Evolutionary conservation across 2,329 filamentous ascomycete genomes (phyloP).

Genomic region (Dactylella cylindrospora): DNA sequence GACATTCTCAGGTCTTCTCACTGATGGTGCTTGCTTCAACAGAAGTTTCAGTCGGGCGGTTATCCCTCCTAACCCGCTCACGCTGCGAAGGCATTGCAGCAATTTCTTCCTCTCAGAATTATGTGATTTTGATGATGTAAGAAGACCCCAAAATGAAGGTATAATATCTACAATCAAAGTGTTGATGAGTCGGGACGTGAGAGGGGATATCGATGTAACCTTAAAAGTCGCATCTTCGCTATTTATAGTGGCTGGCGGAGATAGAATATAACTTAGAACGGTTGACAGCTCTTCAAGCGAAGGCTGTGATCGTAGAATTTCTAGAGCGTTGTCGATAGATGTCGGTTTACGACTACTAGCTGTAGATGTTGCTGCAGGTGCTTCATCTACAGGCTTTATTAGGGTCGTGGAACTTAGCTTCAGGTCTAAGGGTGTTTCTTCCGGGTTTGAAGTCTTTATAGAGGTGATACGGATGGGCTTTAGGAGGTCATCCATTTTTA

Average conservation of each 20-base stretch:
- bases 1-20: slow-evolving; percentile 27
- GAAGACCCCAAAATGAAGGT: slow-evolving; percentile 75
- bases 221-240: slow-evolving; percentile 18
- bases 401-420: slow-evolving; percentile 28
- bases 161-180: slow-evolving; percentile 71
- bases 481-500: slow-evolving; percentile 36
- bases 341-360: slow-evolving; percentile 18
- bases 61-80: slow-evolving; percentile 76
- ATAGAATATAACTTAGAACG: slow-evolving; percentile 13
- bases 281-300: slow-evolving; percentile 23
- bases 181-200: slow-evolving; percentile 66
- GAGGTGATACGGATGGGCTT: slow-evolving; percentile 40
- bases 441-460: slow-evolving; percentile 31
- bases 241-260: not conserved
- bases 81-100: slow-evolving; percentile 67
- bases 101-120: slow-evolving; percentile 59
- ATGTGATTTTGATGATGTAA: slow-evolving; percentile 53
- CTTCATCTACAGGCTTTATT: slow-evolving; percentile 14
- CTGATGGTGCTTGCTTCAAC: slow-evolving; percentile 57
- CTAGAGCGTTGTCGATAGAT: slow-evolving; percentile 27
- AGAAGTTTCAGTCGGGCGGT: slow-evolving; percentile 68
- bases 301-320: slow-evolving; percentile 36
- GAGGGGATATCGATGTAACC: slow-evolving; percentile 19
- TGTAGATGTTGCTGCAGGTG: not conserved
- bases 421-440: slow-evolving; percentile 27